These are phyloP conservation scores for Colletotrichum sp. DNA, from an alignment of 2,329 filamentous ascomycete genomes.

Conservation along the genomic window DNA sequence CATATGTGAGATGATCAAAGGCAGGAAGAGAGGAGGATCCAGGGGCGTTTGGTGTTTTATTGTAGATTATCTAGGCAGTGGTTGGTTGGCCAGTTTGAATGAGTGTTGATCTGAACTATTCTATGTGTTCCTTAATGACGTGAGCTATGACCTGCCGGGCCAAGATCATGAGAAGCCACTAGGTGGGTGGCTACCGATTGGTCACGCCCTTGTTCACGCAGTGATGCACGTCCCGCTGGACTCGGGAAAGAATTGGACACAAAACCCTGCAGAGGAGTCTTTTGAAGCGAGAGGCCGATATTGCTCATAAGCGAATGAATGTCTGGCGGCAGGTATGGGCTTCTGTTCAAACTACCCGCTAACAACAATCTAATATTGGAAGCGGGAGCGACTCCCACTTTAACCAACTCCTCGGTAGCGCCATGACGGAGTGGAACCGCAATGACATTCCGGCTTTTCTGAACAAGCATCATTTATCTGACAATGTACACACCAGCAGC, in stretches of 20 bases:
- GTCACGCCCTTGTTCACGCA: neutral
- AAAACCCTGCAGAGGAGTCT: neutral
- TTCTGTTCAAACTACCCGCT: neutral
- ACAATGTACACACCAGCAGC: slow-evolving; percentile 16
- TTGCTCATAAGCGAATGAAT: neutral
- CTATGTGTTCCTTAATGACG: neutral
- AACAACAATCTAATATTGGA: neutral
- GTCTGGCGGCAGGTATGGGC: neutral
- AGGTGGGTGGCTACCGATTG: neutral
- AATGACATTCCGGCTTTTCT: neutral
- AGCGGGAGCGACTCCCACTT: neutral
- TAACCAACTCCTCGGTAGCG: neutral
- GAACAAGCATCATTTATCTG: neutral
- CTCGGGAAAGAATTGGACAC: neutral
- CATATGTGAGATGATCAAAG: slow-evolving; percentile 14
- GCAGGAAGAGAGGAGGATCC: neutral
- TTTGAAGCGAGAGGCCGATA: neutral
- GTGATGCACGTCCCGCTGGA: neutral
- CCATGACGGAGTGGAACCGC: neutral
- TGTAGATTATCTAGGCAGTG: slow-evolving; percentile 3
- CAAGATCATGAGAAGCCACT: neutral
- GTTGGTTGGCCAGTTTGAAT: slow-evolving; percentile 4
- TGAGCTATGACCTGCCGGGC: neutral
- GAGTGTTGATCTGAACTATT: neutral
- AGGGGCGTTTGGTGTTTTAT: neutral